Conservation (phyloP, 164 flowering plant species). For the Annona squamosa region DNA sequence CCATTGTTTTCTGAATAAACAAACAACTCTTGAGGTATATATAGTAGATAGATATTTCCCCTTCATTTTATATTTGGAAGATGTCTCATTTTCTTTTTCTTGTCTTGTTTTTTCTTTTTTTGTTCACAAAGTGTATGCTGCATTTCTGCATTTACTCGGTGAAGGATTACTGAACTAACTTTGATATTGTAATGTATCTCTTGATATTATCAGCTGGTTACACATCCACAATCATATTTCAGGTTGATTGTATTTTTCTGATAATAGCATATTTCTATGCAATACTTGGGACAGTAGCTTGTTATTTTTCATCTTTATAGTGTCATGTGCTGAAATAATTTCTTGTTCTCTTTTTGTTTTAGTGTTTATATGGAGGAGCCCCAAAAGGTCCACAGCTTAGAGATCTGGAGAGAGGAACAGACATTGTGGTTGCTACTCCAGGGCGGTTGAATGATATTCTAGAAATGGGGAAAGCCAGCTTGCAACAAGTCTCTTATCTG, state of each 20-base stretch:
- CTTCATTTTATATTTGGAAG: not conserved
- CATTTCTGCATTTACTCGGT: not conserved
- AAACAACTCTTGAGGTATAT: not conserved
- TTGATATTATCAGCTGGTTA: not conserved
- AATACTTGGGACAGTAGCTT: not conserved
- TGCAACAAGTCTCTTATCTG: conserved; percentile 69
- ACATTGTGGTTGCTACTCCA: conserved; percentile 93
- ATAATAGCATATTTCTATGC: not conserved
- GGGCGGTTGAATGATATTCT: conserved; percentile 89
- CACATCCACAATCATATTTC: not conserved
- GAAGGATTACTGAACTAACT: not conserved
- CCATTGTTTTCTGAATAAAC: not conserved
- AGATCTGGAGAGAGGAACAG: conserved; percentile 65
- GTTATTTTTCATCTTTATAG: not conserved
- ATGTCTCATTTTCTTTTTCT: not conserved
- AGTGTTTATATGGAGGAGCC: conserved; percentile 93
- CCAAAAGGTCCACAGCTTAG: conserved; percentile 81
- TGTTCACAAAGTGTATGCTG: not conserved
- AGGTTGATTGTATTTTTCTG: not conserved
- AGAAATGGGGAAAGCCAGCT: conserved; percentile 68
- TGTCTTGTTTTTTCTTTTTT: too few relatives aligned
- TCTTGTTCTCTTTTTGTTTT: not conserved
- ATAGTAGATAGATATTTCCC: not conserved
- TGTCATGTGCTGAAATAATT: not conserved
- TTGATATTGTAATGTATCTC: not conserved